phyloP scores from a whole-genome alignment of 129 eudicot species.

The Saussurea involucrata region DNA sequence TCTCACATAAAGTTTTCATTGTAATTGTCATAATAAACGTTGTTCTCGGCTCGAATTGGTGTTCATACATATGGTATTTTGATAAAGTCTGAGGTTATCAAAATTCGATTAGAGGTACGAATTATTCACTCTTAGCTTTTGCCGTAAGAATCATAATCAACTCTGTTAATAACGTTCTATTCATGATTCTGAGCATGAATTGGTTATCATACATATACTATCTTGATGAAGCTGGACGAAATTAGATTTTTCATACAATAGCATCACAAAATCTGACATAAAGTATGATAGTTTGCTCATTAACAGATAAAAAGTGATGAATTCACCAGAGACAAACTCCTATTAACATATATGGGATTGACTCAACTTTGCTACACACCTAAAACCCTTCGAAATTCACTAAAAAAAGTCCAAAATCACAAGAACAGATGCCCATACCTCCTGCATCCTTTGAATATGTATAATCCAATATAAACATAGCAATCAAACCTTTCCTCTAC shows the following conservation, averaged over 20 bases:
- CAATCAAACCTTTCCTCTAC: not conserved
- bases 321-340: not conserved
- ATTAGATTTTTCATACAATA: no score
- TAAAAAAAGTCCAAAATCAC: not conserved
- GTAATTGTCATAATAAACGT: not conserved
- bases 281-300: not conserved
- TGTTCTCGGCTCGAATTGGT: not conserved
- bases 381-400: not conserved
- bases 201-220: not conserved
- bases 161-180: not conserved
- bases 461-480: not conserved
- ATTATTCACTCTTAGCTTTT: not conserved
- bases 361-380: not conserved
- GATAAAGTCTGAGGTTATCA: not conserved
- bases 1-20: not conserved
- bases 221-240: not conserved
- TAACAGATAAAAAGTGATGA: not conserved
- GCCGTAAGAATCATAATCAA: not conserved
- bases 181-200: not conserved
- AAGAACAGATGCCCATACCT: not conserved
- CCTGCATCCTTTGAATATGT: no score
- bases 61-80: not conserved
- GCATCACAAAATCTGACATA: not conserved
- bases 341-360: not conserved
- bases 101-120: not conserved